Evolutionary conservation across 768 basidiomycete genomes (phyloP), one percentile per base, ranked within the genome.

Genomic region (Russula dissimulans): DNA sequence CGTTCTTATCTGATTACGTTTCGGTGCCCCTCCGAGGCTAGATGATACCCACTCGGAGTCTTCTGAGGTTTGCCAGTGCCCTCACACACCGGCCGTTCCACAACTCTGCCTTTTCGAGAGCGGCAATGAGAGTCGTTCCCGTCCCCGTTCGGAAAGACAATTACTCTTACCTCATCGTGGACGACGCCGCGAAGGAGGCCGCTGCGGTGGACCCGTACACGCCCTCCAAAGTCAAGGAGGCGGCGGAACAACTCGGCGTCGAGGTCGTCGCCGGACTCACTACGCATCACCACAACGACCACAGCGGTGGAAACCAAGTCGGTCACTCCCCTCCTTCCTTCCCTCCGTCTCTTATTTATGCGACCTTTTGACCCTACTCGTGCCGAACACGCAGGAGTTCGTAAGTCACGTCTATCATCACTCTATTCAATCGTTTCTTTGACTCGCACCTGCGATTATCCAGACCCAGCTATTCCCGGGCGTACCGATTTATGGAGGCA

Each of bases 201-300:
- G 89, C 89, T 0, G 87, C 82, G 0, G 80, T 95, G 60, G 92
- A 94, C 70, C 84, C 87, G 0, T 93, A 79, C 69, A 89, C 93
- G 66, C 81, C 91, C 0, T 69, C 78, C 46, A 89, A 85, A 68
- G 83, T 94, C 3, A 69, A 77, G 39, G 80, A 76, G 0, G 82
- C 80, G 1, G 92, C 89, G 2, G 72, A 83, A 45, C 72, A 75
- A 10, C 79, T 81, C 42, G 83, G 78, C 9, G 86, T 91, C 29
- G 70, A 79, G 48, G 78, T 94, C 58, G 77, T 89, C 39, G 85
- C 88, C 43, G 80, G 75, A 26, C 78, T 98, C 66, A 97, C 92
- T 12, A 98, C 95, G 3, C 95, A 97, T 72, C 91, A 94, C 71
- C 95, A 97, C 71, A 67, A 78, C 64, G 95, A 97, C 74, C 93